Evolutionary conservation across 1,284 basidiomycete genomes (phyloP), one percentile per base, ranked within the genome.

Genomic region (Amylostereum areolatum): DNA sequence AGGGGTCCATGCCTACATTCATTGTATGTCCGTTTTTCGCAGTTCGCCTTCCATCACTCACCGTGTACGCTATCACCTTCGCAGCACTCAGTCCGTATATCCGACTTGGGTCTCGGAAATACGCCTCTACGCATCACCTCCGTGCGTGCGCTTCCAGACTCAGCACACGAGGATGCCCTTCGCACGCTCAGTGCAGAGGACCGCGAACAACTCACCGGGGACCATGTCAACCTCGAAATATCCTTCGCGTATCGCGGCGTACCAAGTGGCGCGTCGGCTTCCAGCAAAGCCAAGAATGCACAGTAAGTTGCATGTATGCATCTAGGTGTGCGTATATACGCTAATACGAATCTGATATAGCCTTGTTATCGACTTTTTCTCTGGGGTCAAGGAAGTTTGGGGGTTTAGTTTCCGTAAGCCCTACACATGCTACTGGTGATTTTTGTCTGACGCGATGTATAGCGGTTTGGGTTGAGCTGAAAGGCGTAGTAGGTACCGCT

Each of bases 391-490:
- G 59, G 80, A 65, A 68, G 72, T 75, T 54, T 79, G 54, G 66
- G 77, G 60, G 48, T 64, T 60, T 59, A 67, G 45, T 52, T 73
- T 63, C 64, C 77, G 66, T 68, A 41, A 61, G 66, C 60, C n/a
- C 10, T 28, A 3, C 11, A 2, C 6, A 25, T 10, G 9, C 2
- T 18, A 2, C 28, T 35, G 25, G 11, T 2, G 9, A 6, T 64
- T 58, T 12, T 2, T n/a, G n/a, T n/a, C n/a, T n/a, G n/a, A n/a
- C 65, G 65, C 3, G 49, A 69, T n/a, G 59, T 41, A 39, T 70
- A 56, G 78, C 78, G 10, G 81, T 88, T 31, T 90, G 86, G 85
- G 83, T 91, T 37, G 88, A 92, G 59, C 68, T 93, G 40, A 84
- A 87, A 47, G 80, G 82, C n/a, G 73, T 90, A 30, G 74, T 81